Conservation (phyloP, 495 filamentous ascomycete species). For the Hypoxylon cercidicola region DNA sequence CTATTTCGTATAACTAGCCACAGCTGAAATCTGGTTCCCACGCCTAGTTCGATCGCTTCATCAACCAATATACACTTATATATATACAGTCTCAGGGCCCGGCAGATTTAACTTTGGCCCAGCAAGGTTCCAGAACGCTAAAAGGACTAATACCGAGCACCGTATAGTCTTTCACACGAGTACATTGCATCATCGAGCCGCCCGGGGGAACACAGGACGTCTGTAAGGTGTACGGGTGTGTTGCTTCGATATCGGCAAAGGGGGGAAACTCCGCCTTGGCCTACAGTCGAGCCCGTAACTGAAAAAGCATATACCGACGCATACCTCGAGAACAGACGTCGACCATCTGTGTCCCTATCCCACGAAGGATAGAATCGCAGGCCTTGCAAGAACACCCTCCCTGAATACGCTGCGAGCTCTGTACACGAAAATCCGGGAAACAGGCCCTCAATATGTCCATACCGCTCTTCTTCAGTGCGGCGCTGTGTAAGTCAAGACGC, state of each 20-base stretch:
- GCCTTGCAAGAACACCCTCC: neutral
- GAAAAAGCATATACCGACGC: slow-evolving; percentile 4
- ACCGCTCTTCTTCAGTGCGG: slow-evolving; percentile 23
- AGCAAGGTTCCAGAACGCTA: slow-evolving; percentile 15
- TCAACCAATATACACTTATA: neutral
- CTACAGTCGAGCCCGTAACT: slow-evolving; percentile 14
- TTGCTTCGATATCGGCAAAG: neutral
- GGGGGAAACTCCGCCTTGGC: neutral
- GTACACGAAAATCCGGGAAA: neutral
- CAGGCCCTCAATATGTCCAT: slow-evolving; percentile 11
- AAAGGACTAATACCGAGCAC: slow-evolving; percentile 21
- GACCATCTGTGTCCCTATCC: neutral
- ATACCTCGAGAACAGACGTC: slow-evolving; percentile 7
- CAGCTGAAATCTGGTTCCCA: neutral
- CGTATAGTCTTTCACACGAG: slow-evolving; percentile 15
- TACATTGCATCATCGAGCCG: slow-evolving; percentile 16
- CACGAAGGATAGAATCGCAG: neutral
- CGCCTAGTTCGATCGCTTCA: too few relatives aligned
- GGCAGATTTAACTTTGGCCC: slow-evolving; percentile 18
- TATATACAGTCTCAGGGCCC: neutral
- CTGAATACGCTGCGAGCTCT: neutral
- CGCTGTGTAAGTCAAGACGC: slow-evolving; percentile 39
- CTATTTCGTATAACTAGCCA: neutral
- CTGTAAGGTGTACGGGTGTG: neutral
- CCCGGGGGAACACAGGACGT: slow-evolving; percentile 10